Evolutionary conservation across 2,329 filamentous ascomycete genomes (phyloP).

Genomic region (Fonsecaea erecta): DNA sequence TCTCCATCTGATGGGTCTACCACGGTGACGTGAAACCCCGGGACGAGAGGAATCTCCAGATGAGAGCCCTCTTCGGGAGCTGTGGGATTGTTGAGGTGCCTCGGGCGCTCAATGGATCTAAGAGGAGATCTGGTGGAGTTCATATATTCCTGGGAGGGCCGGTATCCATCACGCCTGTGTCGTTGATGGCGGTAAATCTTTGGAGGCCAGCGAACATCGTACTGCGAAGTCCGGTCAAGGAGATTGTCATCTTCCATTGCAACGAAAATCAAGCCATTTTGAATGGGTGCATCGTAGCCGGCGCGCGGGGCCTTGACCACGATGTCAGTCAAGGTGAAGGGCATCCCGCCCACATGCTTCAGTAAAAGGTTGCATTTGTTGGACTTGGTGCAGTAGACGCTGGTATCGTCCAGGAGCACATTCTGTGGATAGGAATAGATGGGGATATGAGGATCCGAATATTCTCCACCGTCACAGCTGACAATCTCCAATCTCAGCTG

Average conservation of each 20-base stretch:
- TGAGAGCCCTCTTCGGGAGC: conserved; percentile 16
- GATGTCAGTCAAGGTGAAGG: conserved; percentile 83
- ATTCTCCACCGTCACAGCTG: conserved; percentile 82
- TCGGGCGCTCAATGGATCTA: conserved; percentile 41
- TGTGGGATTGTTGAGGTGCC: conserved; percentile 34
- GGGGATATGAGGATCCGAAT: conserved; percentile 61
- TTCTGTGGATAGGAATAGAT: conserved; percentile 73
- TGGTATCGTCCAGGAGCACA: conserved; percentile 77
- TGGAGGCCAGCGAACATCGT: conserved; percentile 70
- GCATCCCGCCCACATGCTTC: conserved; percentile 76
- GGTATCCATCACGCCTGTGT: conserved; percentile 32
- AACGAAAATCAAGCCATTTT: conserved; percentile 91
- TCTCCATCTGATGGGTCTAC: conserved; percentile 31
- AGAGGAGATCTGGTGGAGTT: conserved; percentile 45
- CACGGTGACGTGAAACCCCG: conserved; percentile 32
- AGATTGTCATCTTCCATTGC: conserved; percentile 82
- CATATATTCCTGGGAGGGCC: conserved; percentile 49
- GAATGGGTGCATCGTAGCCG: conserved; percentile 83
- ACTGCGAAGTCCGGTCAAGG: conserved; percentile 71
- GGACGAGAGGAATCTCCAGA: conserved; percentile 20
- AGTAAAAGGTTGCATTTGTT: conserved; percentile 85
- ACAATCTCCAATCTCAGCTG: conserved; percentile 82
- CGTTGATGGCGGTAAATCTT: conserved; percentile 42
- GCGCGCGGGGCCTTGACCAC: conserved; percentile 82
- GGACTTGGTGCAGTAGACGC: conserved; percentile 89